A percentile compares a stretch with the other conserved stretches of the same genome.
Conservation (phyloP, 148 eudicot genomes). For the Amaranthus cruentus region DNA sequence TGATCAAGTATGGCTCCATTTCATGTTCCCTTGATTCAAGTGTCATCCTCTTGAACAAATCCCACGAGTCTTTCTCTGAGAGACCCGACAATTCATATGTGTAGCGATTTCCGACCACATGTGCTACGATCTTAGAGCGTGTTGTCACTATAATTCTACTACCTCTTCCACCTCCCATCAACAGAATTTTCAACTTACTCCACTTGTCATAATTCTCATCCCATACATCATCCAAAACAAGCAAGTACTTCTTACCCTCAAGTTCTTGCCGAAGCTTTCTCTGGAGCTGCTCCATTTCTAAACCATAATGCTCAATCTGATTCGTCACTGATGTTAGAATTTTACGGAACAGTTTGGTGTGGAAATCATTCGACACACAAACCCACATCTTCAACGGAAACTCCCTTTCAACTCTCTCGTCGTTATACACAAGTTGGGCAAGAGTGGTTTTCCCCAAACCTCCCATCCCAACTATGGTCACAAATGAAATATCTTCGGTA, state of each 20-base stretch:
- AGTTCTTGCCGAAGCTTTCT: constrained; percentile 5
- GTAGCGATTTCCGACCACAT: constrained; percentile 15
- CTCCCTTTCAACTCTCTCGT: neutral
- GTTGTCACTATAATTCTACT: constrained; percentile 41
- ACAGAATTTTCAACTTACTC: constrained; percentile 15
- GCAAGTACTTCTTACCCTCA: constrained; percentile 22
- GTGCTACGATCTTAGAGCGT: constrained; percentile 25
- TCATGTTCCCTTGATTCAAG: constrained; percentile 2
- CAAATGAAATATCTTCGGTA: constrained; percentile 3
- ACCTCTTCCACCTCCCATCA: constrained; percentile 22
- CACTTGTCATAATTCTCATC: constrained; percentile 20
- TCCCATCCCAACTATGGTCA: constrained; percentile 31
- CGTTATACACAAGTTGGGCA: constrained; percentile 26
- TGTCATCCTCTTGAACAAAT: constrained; percentile 30
- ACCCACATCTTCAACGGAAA: constrained; percentile 36
- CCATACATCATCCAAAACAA: constrained; percentile 35
- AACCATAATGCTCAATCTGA: neutral
- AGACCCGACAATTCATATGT: constrained; percentile 20
- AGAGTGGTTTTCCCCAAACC: constrained; percentile 40
- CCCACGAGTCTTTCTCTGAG: constrained; percentile 25
- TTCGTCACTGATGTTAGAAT: constrained; percentile 11
- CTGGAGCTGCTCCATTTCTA: constrained; percentile 18
- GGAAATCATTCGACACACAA: constrained; percentile 24
- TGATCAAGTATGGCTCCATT: neutral
- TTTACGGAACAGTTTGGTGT: constrained; percentile 18